These are phyloP conservation scores for Tetrahymena elliotti DNA, from an alignment of 73 alveolate genomes.

Conservation along the genomic window DNA sequence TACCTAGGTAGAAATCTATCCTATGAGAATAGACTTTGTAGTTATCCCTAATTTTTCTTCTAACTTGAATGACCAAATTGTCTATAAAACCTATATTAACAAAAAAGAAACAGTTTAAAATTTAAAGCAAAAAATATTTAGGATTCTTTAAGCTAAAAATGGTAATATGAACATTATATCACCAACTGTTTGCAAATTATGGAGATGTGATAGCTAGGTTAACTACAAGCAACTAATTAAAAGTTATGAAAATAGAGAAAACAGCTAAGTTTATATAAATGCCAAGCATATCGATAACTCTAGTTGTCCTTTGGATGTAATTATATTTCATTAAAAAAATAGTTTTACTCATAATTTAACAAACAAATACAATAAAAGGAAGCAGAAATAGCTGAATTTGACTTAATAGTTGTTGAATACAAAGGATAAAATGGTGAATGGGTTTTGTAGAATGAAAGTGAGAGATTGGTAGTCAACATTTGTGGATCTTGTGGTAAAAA, in stretches of 20 bases:
- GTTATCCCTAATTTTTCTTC: background rate
- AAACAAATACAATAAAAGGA: background rate
- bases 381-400: background rate
- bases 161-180: background rate
- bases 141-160: background rate
- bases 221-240: background rate
- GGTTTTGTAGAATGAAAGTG: background rate
- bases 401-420: background rate
- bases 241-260: background rate
- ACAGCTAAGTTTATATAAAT: background rate
- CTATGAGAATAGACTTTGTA: background rate
- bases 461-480: background rate
- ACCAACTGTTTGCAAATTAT: background rate
- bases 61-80: background rate
- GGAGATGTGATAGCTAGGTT: background rate
- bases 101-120: background rate
- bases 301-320: background rate
- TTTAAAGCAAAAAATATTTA: background rate
- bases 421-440: background rate
- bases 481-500: conserved; percentile 5
- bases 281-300: background rate
- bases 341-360: too few relatives aligned
- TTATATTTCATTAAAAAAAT: too few relatives aligned
- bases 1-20: background rate
- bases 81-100: background rate